These are phyloP conservation scores for Syncephalis plumigaleata DNA, from an alignment of 371 early-diverging fungal species.

Conservation along the genomic window DNA sequence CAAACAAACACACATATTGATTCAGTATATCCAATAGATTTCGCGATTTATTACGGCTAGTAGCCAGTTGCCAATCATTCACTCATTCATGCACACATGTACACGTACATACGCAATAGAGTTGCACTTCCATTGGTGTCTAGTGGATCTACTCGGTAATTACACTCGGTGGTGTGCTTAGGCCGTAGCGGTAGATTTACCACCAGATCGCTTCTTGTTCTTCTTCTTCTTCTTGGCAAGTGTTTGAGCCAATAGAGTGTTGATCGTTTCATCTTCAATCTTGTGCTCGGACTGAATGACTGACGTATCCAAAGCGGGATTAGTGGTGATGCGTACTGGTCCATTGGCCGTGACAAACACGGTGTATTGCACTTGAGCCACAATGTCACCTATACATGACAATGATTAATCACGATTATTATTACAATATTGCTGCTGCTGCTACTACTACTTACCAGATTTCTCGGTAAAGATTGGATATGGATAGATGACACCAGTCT, in stretches of 20 bases:
- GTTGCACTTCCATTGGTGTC: too few species aligned
- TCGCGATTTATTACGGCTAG: too few species aligned
- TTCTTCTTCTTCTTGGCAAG: conserved; percentile 22
- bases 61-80: too few species aligned
- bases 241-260: conserved; percentile 36
- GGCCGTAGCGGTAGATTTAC: background rate
- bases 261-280: conserved; percentile 51
- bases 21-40: too few species aligned
- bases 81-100: too few species aligned
- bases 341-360: conserved; percentile 76
- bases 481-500: conserved; percentile 61
- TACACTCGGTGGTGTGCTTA: too few species aligned
- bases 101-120: too few species aligned
- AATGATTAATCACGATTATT: too few species aligned
- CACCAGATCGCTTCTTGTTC: conserved; percentile 20
- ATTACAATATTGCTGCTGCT: too few species aligned
- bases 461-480: conserved; percentile 76
- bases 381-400: conserved; percentile 11
- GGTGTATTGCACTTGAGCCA: conserved; percentile 85
- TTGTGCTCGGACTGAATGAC: conserved; percentile 54
- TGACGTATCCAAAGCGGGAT: conserved; percentile 41
- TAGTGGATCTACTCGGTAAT: too few species aligned
- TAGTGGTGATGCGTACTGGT: conserved; percentile 49
- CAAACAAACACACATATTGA: too few species aligned
- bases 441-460: conserved; percentile 31